These are phyloP conservation scores for Trichosanthes truncata DNA, from an alignment of 306 rosid species.

Conservation along the genomic window DNA sequence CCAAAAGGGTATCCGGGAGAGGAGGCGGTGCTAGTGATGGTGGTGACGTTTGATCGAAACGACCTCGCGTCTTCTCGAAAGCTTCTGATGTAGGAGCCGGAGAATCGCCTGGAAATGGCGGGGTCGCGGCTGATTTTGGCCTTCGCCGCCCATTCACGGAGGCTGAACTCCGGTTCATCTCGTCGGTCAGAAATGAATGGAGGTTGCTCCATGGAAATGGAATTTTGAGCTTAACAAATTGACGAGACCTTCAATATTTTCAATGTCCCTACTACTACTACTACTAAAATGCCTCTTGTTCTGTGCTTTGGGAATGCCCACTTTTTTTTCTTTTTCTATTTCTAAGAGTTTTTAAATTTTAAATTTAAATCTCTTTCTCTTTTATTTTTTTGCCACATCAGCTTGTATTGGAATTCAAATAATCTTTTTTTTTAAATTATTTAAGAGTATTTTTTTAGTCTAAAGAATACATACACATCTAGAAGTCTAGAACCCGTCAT, in stretches of 20 bases:
- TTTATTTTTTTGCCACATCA: neutral
- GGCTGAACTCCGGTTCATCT: constrained; percentile 64
- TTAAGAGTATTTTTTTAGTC: no score
- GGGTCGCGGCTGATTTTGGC: constrained; percentile 42
- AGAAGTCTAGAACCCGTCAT: no score
- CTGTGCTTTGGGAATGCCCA: neutral
- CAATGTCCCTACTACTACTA: neutral
- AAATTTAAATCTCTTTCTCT: neutral
- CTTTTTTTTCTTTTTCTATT: neutral
- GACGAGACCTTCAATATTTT: neutral
- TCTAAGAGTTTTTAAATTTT: neutral
- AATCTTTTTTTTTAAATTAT: neutral
- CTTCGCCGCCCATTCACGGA: constrained; percentile 58
- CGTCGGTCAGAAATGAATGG: constrained; percentile 26
- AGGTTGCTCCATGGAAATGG: constrained; percentile 37
- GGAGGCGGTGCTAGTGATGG: constrained; percentile 84
- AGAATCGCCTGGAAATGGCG: constrained; percentile 56
- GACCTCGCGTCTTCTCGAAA: constrained; percentile 74
- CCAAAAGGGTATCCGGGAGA: constrained; percentile 71
- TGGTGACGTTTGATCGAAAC: constrained; percentile 66
- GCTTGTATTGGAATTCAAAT: neutral
- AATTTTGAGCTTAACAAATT: constrained; percentile 20
- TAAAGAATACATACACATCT: neutral
- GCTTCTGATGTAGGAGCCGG: constrained; percentile 81
- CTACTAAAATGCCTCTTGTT: neutral